These are phyloP conservation scores for Phlebopus sp. DNA, from an alignment of 1,284 basidiomycete genomes.

Conservation along the genomic window DNA sequence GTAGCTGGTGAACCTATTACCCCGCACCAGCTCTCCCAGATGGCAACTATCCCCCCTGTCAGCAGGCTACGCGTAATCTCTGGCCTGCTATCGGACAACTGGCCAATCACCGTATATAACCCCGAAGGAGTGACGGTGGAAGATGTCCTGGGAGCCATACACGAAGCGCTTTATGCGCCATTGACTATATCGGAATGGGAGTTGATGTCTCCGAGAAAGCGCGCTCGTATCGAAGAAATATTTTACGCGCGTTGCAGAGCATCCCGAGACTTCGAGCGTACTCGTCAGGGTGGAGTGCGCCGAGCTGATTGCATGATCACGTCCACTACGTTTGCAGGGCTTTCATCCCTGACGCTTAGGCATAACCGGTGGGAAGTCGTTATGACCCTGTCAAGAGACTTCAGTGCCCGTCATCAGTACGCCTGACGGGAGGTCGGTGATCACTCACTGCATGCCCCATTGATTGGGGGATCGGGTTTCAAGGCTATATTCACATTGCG, in stretches of 20 bases:
- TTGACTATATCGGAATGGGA: conserved; percentile 43
- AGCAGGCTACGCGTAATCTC: conserved; percentile 40
- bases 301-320: conserved; percentile 47
- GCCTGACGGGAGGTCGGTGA: neutral
- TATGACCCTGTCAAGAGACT: conserved; percentile 40
- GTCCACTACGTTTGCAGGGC: conserved; percentile 49
- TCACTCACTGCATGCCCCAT: neutral
- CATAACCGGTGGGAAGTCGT: conserved; percentile 39
- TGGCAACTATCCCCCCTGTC: conserved; percentile 43
- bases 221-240: conserved; percentile 35
- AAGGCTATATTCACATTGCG: neutral
- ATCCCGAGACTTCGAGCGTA: conserved; percentile 29
- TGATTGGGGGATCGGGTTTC: neutral
- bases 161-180: conserved; percentile 35
- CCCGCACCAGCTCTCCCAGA: conserved; percentile 34
- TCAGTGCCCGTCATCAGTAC: conserved; percentile 6
- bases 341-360: conserved; percentile 37
- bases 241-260: conserved; percentile 43
- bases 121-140: conserved; percentile 43
- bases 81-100: conserved; percentile 42
- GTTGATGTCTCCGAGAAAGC: conserved; percentile 39
- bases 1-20: conserved; percentile 12
- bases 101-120: conserved; percentile 35
- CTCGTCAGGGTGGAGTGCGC: conserved; percentile 40
- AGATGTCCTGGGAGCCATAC: conserved; percentile 46